phyloP scores from a whole-genome alignment of 2,329 filamentous ascomycete species.

The Grosmannia serpens region DNA sequence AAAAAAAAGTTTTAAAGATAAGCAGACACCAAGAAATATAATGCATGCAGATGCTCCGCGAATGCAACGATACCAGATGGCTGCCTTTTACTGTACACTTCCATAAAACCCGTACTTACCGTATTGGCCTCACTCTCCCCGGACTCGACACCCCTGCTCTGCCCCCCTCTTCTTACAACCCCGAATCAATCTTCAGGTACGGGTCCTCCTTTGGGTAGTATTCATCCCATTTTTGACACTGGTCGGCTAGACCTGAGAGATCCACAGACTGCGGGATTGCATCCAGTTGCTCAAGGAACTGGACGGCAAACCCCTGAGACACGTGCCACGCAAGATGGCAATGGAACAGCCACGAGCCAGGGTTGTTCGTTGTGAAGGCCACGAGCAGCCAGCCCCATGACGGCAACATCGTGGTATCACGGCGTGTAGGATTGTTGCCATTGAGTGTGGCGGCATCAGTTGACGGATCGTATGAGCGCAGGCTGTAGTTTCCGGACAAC shows the following conservation, averaged over 20 bases:
- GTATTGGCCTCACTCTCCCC: neutral
- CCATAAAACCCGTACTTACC: neutral
- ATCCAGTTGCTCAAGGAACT: conserved; percentile 32
- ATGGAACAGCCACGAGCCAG: conserved; percentile 37
- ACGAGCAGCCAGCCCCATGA: conserved; percentile 33
- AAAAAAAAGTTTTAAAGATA: neutral
- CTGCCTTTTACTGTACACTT: neutral
- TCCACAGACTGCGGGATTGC: conserved; percentile 8
- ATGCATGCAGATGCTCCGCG: neutral
- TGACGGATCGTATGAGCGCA: conserved; percentile 16
- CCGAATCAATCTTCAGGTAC: conserved; percentile 8
- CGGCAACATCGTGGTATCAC: conserved; percentile 36
- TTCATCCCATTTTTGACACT: conserved; percentile 8
- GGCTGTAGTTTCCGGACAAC: conserved; percentile 3
- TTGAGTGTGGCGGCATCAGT: conserved; percentile 20
- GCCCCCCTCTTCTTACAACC: conserved; percentile 2
- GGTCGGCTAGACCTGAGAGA: conserved; percentile 1
- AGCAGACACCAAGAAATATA: neutral
- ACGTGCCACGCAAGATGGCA: conserved; percentile 41
- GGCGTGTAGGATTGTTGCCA: conserved; percentile 30
- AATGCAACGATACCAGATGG: neutral
- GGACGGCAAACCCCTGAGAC: conserved; percentile 34
- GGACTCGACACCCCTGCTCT: neutral
- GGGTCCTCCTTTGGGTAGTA: conserved; percentile 12
- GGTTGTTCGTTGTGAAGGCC: conserved; percentile 37